Evolutionary conservation across 371 early-diverging fungal species (phyloP).

Genomic region (Syncephalis plumigaleata): DNA sequence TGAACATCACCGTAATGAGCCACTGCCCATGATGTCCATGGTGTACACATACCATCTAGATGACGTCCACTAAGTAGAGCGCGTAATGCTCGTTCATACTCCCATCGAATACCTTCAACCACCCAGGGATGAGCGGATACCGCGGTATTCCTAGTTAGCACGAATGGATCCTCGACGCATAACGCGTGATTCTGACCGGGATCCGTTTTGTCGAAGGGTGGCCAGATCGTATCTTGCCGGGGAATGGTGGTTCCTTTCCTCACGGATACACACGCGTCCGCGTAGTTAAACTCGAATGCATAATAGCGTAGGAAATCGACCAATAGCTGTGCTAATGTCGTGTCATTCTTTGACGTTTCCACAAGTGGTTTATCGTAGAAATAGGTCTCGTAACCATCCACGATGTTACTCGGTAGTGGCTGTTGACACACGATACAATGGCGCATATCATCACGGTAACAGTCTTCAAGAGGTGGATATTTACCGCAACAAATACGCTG

Average conservation of each 20-base stretch:
- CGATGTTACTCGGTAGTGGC: slow-evolving; percentile 35
- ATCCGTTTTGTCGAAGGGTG: not conserved
- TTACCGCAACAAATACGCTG: slow-evolving; percentile 82
- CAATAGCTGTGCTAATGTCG: not conserved
- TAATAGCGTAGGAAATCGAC: not conserved
- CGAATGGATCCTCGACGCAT: slow-evolving; percentile 18
- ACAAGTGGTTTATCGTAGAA: slow-evolving; percentile 38
- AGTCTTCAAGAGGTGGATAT: slow-evolving; percentile 57
- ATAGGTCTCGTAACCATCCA: slow-evolving; percentile 58
- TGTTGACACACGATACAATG: too few relatives aligned
- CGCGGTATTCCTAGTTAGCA: not conserved
- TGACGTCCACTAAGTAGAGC: slow-evolving; percentile 2
- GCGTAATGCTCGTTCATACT: not conserved
- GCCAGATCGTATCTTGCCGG: not conserved
- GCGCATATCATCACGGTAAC: slow-evolving; percentile 45
- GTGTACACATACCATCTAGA: too few relatives aligned
- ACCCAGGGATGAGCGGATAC: not conserved
- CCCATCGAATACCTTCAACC: not conserved
- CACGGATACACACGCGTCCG: slow-evolving; percentile 52
- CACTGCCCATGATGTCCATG: too few relatives aligned
- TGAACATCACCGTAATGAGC: too few relatives aligned
- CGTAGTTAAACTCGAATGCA: slow-evolving; percentile 69
- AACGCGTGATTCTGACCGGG: slow-evolving; percentile 11
- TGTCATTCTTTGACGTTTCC: slow-evolving; percentile 8
- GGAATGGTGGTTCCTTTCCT: slow-evolving; percentile 34